Base-by-base conservation (phyloP, 495 filamentous ascomycete species). In the Tuber indicum region DNA sequence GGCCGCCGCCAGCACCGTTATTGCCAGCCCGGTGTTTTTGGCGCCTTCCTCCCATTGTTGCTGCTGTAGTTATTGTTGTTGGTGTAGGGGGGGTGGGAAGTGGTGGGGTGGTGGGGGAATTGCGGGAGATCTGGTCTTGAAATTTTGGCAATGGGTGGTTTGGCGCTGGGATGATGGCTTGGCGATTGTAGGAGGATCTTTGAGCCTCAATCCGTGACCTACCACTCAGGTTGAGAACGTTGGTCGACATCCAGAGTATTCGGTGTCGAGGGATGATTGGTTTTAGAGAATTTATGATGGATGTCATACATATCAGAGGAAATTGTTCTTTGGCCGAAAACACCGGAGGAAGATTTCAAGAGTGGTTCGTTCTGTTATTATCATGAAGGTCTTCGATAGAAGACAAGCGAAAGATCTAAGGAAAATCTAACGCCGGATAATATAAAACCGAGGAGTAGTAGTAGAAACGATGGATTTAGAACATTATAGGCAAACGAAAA, bases 1-100 rank as follows among this genome's bases (percentile, higher is more conserved):
- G 49, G 45, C 77, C 77, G n/a, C 72, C 49, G 2, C 49, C 21
- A 7, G 17, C 21, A 12, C 52, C 14, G n/a, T 73, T 80, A 44
- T 71, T 77, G 7, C 72, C 74, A 23, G 12, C 26, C 7, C 58
- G 58, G 14, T 66, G 26, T 32, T 66, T 36, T 66, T 36, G 58
- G 4, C 58, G 26, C 19, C 16, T 66, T 12, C 58, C 58, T 19
- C 58, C 58, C 58, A 66, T 66, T 12, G n/a, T 10, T 14, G 52
- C 19, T 52, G 49, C 3, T 32, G 32, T 19, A 2, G 45, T 66
- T 32, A 7, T 14, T 66, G 14, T 62, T 26, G n/a, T 17, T 66
- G 71, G 26, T 16, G 3, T 2, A 41, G 16, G 5, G 6, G n/a
- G 45, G 36, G 19, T 17, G 44, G 41, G 71, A 16, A 16, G 16